Evolutionary conservation across 257 asterid genomes (phyloP).

Genomic region (Gynochthodes officinalis): DNA sequence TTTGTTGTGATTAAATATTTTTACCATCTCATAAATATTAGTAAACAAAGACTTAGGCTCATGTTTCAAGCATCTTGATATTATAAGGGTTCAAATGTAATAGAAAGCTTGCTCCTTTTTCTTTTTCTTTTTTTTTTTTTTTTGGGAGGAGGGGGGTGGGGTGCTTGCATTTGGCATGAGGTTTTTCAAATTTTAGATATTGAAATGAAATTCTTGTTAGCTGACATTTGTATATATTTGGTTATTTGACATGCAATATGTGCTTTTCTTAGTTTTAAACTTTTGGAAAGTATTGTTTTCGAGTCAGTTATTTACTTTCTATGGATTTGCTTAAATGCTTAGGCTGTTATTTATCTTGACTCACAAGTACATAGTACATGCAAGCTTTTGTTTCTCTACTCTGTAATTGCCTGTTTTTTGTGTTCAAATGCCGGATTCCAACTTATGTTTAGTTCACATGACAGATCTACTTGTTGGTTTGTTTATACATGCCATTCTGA

Average conservation of each 20-base stretch:
- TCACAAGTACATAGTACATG: background rate
- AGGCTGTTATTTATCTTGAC: background rate
- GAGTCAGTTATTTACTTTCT: background rate
- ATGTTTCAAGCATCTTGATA: background rate
- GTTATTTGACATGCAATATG: background rate
- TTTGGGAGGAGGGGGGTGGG: too few relatives aligned
- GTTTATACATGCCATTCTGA: constrained; percentile 63
- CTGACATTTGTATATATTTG: background rate
- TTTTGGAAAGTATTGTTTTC: background rate
- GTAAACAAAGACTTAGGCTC: background rate
- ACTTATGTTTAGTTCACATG: constrained; percentile 25
- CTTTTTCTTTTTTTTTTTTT: background rate
- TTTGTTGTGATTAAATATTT: background rate
- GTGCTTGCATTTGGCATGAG: background rate
- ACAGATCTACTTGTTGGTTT: constrained; percentile 88
- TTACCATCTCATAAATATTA: background rate
- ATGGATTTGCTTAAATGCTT: background rate
- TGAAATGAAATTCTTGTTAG: background rate
- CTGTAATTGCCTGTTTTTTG: background rate
- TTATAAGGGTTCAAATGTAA: background rate
- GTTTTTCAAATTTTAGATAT: background rate
- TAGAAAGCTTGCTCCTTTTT: background rate
- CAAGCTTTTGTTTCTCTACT: background rate
- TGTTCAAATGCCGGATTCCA: constrained; percentile 4
- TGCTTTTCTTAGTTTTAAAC: background rate